phyloP scores from a whole-genome alignment of 2,329 filamentous ascomycete genomes.

The Paecilomyces variotii region DNA sequence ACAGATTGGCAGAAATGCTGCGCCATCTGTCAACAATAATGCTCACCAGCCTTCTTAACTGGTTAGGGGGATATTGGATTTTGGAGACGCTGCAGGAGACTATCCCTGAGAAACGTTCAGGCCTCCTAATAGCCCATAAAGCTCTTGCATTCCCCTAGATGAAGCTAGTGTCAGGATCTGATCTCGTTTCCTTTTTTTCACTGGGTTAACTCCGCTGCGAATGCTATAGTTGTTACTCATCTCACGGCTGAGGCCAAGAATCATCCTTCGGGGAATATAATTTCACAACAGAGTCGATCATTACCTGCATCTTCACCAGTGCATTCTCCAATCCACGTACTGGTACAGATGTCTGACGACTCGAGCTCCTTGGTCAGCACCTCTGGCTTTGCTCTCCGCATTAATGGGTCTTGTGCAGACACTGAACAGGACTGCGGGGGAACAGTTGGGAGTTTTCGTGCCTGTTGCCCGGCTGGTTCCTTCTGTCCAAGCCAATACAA shows the following conservation, averaged over 20 bases:
- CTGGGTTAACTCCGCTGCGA: not conserved
- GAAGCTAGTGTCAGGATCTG: not conserved
- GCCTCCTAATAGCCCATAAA: not conserved
- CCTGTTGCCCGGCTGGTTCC: not conserved
- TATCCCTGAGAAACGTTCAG: not conserved
- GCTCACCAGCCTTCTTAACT: not conserved
- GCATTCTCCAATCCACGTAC: not conserved
- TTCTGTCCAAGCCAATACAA: not conserved
- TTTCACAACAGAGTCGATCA: not conserved
- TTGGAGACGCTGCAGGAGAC: not conserved
- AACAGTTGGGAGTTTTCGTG: not conserved
- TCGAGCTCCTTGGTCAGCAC: not conserved
- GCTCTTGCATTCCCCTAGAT: not conserved
- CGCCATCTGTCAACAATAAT: not conserved
- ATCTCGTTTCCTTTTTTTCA: not conserved
- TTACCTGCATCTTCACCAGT: not conserved
- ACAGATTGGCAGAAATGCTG: not conserved
- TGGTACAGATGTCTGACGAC: not conserved
- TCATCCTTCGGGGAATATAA: not conserved
- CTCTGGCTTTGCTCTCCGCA: not conserved
- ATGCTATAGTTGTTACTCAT: not conserved
- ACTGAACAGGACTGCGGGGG: not conserved
- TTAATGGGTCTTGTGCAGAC: not conserved
- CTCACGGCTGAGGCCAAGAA: not conserved
- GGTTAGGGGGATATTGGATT: not conserved